phyloP scores from a whole-genome alignment of 73 alveolate species.

The Tetrahymena thermophila region DNA sequence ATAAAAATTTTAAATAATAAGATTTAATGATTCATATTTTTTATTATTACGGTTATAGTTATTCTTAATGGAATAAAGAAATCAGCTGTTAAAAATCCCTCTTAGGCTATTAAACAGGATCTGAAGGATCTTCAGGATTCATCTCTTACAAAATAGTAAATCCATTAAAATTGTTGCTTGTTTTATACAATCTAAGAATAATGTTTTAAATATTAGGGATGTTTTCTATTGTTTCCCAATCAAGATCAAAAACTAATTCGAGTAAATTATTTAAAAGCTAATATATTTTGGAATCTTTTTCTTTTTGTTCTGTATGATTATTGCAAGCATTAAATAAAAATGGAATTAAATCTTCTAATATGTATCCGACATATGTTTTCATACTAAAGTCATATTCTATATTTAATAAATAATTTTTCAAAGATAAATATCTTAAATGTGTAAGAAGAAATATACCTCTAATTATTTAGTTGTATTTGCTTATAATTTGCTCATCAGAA shows the following conservation, averaged over 20 bases:
- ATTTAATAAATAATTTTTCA: too few relatives aligned
- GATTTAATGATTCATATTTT: background rate
- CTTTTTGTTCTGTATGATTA: background rate
- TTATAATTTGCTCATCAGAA: background rate
- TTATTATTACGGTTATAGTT: background rate
- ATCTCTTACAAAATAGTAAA: background rate
- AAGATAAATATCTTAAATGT: background rate
- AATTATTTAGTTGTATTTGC: background rate
- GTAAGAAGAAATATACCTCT: background rate
- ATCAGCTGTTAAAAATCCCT: background rate
- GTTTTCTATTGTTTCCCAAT: background rate
- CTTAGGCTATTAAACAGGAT: background rate
- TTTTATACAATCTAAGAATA: background rate
- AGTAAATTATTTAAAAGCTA: background rate
- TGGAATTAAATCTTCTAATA: background rate
- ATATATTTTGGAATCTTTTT: background rate
- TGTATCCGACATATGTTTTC: background rate
- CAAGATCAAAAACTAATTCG: background rate
- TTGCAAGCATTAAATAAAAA: background rate
- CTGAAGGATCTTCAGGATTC: background rate
- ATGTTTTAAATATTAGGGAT: background rate
- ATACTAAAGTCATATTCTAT: background rate
- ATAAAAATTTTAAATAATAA: background rate
- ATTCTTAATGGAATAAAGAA: background rate
- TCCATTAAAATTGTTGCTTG: background rate